Base-by-base conservation (phyloP, 768 basidiomycete genomes). In the Hericium coralloides region DNA sequence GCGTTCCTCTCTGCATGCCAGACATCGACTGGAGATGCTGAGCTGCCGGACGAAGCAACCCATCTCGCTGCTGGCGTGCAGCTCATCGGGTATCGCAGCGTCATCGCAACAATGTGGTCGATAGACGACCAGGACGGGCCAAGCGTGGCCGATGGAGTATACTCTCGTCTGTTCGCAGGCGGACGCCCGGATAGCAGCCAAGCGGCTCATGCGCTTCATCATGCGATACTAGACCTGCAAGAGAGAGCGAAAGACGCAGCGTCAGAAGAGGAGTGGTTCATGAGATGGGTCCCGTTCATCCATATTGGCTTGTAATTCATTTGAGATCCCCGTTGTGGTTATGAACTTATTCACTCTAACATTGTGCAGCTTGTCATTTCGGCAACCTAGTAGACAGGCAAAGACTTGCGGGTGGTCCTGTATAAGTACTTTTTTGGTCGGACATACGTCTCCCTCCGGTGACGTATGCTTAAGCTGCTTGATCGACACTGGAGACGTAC, bases 1-100 rank as follows among this genome's bases (percentile, higher is more conserved):
- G 43, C 43, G 9, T 45, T 45, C 15, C 43, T 45, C 15, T 43
- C 41, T 18, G 43, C 43, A n/a, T 45, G 43, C 20, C 43, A 45
- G n/a, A 45, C 43, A 20, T 45, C 15, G 9, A 45, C 43, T n/a
- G 43, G 43, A n/a, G 43, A 45, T 12, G 3, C n/a, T n/a, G 20
- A 15, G 43, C 58, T 56, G 1, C 41, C 58, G 1, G 60, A 56
- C 22, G 60, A 61, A 38, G 55, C 54, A 31, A 54, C 59, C 14
- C 58, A 61, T 45, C 60, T 61, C 18, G 60, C 60, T 4, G 60
- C 58, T 2, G 60, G 55, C 4, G 26, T 61, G 60, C 58, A 58
- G 37, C 49, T 61, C n/a, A 54, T 58, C n/a, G 60, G 60, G n/a
- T 55, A 59, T 47, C 54, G 55, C 12, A 43, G 54, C 23, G 36